Conservation (phyloP, 306 rosid species). For the Psophocarpus tetragonolobus region DNA sequence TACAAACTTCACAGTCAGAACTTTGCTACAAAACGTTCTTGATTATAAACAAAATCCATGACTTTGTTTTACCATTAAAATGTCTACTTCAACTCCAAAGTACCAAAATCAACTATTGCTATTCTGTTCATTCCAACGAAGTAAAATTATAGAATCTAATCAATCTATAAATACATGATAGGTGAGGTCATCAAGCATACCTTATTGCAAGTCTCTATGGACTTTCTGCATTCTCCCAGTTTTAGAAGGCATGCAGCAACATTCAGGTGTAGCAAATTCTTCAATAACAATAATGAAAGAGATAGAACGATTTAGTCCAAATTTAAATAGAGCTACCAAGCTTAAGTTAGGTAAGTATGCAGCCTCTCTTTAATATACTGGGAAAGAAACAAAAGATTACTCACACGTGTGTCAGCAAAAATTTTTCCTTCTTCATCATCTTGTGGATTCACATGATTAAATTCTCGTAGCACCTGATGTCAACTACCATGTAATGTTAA, state of each 20-base stretch:
- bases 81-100: neutral
- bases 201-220: constrained; percentile 93
- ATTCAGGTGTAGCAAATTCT: constrained; percentile 85
- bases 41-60: neutral
- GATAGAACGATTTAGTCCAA: constrained; percentile 35
- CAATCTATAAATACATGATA: neutral
- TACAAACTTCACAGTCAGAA: neutral
- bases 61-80: constrained; percentile 17
- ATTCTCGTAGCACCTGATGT: constrained; percentile 87
- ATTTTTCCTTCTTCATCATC: constrained; percentile 93
- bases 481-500: constrained; percentile 43
- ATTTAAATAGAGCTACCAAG: constrained; percentile 5
- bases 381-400: constrained; percentile 29
- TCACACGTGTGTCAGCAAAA: constrained; percentile 77
- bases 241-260: constrained; percentile 89
- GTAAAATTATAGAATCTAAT: constrained; percentile 16
- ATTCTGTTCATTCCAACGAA: constrained; percentile 3
- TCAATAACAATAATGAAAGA: constrained; percentile 34
- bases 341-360: neutral
- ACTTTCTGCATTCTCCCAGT: constrained; percentile 83
- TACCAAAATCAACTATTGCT: neutral
- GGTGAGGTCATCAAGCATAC: constrained; percentile 42
- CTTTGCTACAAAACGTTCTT: neutral
- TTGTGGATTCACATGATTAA: constrained; percentile 98
- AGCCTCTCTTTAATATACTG: neutral